Conservation (phyloP, 2,329 filamentous ascomycete genomes). For the Claviceps citrina region DNA sequence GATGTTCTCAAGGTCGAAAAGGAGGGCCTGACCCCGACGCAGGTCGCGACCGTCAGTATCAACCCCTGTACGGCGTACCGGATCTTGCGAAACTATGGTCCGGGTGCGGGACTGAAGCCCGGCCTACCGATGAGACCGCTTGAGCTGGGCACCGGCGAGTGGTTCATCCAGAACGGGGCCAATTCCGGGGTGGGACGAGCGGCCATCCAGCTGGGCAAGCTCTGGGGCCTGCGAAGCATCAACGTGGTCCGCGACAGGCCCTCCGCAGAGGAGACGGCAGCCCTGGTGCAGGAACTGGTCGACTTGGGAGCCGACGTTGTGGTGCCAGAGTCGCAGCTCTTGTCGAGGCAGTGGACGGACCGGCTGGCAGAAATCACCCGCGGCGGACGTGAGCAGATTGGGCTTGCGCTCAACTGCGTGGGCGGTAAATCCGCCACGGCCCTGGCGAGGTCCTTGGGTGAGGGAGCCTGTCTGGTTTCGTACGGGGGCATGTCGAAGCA, state of each 20-base stretch:
- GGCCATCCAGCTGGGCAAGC: constrained; percentile 70
- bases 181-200: constrained; percentile 86
- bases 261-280: constrained; percentile 46
- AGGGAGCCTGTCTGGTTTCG: constrained; percentile 64
- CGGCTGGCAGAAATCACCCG: constrained; percentile 50
- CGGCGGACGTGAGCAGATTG: constrained; percentile 54
- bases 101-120: constrained; percentile 28
- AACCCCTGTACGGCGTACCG: constrained; percentile 92
- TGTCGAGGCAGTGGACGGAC: constrained; percentile 44
- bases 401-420: constrained; percentile 81
- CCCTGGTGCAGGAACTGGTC: constrained; percentile 35
- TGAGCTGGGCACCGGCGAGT: constrained; percentile 46
- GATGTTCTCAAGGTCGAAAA: constrained; percentile 56
- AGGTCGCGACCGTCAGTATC: constrained; percentile 76
- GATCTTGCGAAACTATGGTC: constrained; percentile 70
- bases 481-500: constrained; percentile 93
- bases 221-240: constrained; percentile 83
- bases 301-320: constrained; percentile 42
- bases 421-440: constrained; percentile 72
- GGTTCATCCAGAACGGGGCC: constrained; percentile 94
- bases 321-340: constrained; percentile 40
- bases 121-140: constrained; percentile 31
- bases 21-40: constrained; percentile 54
- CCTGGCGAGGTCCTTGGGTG: constrained; percentile 57
- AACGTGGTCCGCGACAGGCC: constrained; percentile 70